phyloP scores from a whole-genome alignment of 805 yeast species.

The Clavispora phyllophila region DNA sequence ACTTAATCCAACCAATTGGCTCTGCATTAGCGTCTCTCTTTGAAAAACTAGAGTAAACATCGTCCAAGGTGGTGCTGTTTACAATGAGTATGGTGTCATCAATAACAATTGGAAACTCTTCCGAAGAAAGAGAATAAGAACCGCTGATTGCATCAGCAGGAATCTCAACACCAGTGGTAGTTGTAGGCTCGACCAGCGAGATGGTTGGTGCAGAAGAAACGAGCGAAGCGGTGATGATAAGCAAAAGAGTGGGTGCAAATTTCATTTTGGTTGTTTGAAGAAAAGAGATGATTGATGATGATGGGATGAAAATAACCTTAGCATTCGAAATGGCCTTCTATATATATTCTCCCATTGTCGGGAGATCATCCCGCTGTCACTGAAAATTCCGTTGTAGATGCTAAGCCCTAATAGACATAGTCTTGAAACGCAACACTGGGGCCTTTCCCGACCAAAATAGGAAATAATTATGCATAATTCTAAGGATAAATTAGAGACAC shows the following conservation, averaged over 20 bases:
- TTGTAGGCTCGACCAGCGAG: background rate
- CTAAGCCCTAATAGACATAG: background rate
- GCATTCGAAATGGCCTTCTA: background rate
- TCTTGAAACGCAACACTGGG: background rate
- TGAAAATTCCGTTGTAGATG: background rate
- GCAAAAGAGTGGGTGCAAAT: conserved; percentile 9
- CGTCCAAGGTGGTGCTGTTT: conserved; percentile 14
- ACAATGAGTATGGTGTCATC: conserved; percentile 11
- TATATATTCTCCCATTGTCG: background rate
- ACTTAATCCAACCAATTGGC: conserved; percentile 13
- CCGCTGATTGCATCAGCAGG: conserved; percentile 13
- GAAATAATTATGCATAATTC: background rate
- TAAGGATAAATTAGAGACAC: background rate
- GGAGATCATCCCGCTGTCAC: background rate
- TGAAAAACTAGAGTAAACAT: conserved; percentile 7
- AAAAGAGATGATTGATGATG: background rate
- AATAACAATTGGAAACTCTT: conserved; percentile 10
- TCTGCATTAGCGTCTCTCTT: conserved; percentile 6
- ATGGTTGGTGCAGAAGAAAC: conserved; percentile 11
- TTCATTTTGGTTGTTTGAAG: conserved; percentile 6
- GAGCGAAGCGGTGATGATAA: conserved; percentile 10
- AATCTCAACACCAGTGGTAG: conserved; percentile 2
- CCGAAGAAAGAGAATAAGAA: conserved; percentile 8
- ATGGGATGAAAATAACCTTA: background rate
- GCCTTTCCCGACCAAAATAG: conserved; percentile 6